Percentiles rank a stretch among this genome's conserved stretches.
Evolutionary conservation across 169 alveolate genomes (phyloP).

Genomic region (Fabrea salina): DNA sequence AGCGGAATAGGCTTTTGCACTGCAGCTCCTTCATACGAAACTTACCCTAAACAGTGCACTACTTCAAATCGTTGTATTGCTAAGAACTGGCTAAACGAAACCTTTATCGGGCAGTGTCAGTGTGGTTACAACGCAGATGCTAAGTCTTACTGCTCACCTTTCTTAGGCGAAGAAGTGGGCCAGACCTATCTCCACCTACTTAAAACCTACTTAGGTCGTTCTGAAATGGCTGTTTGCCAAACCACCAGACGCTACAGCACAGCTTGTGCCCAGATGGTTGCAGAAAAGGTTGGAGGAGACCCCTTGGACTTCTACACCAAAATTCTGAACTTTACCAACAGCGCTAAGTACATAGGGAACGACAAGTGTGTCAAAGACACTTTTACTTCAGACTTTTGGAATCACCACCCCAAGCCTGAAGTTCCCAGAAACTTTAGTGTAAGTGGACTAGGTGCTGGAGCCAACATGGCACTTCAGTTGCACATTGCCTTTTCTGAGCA

Average conservation of each 20-base stretch:
- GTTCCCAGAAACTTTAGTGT: slow-evolving; percentile 14
- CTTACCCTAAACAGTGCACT: not conserved
- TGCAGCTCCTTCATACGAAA: not conserved
- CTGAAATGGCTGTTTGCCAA: not conserved
- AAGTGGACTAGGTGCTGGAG: slow-evolving; percentile 45
- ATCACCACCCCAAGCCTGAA: not conserved
- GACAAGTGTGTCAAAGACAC: not conserved
- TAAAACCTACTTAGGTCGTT: not conserved
- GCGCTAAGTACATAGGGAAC: not conserved
- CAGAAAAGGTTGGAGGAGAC: not conserved
- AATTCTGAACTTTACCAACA: slow-evolving; percentile 13
- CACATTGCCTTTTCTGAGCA: slow-evolving; percentile 41
- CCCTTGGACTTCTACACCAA: no score
- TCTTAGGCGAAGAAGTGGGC: slow-evolving; percentile 14
- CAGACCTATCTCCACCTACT: not conserved
- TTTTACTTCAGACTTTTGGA: slow-evolving; percentile 4
- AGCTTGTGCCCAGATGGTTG: slow-evolving; percentile 5
- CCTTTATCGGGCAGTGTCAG: not conserved
- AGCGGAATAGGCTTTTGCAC: slow-evolving; percentile 3
- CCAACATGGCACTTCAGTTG: slow-evolving; percentile 41
- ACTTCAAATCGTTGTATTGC: not conserved
- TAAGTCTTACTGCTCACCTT: slow-evolving; percentile 1
- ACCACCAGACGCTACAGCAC: not conserved
- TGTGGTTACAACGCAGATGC: slow-evolving; percentile 23
- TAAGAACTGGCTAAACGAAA: not conserved